phyloP scores from a whole-genome alignment of 176 grass and related monocot genomes.

The Carex parvula region DNA sequence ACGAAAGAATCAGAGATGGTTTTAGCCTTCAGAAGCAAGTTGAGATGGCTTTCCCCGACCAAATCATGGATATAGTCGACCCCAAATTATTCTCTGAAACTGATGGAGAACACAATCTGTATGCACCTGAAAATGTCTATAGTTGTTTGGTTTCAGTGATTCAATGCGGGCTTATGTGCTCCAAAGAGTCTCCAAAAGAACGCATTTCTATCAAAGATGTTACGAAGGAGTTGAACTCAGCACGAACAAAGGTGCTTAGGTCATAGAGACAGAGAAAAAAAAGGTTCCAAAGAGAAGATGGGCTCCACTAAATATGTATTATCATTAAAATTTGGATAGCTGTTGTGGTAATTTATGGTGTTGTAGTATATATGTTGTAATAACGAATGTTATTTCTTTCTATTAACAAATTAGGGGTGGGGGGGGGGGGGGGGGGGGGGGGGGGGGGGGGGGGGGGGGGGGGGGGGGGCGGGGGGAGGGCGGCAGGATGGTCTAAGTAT shows the following conservation, averaged over 20 bases:
- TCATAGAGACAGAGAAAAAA: neutral
- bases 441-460: too few relatives aligned
- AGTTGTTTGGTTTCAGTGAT: conserved; percentile 25
- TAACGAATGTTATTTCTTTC: too few relatives aligned
- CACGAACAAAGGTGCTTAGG: conserved; percentile 11
- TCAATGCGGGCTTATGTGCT: conserved; percentile 23
- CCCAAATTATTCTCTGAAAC: neutral
- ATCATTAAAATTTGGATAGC: neutral
- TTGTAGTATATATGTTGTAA: too few relatives aligned
- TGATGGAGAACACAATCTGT: neutral
- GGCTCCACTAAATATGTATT: neutral
- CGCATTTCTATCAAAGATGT: conserved; percentile 20
- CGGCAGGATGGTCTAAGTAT: too few relatives aligned
- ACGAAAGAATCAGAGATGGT: conserved; percentile 21
- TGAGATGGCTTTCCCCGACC: conserved; percentile 24
- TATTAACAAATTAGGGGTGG: too few relatives aligned
- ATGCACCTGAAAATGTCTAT: neutral
- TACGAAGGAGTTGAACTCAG: conserved; percentile 26
- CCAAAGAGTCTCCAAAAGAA: conserved; percentile 21
- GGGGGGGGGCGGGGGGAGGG: too few relatives aligned
- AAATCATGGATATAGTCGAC: conserved; percentile 30
- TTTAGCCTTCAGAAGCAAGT: conserved; percentile 27
- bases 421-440: too few relatives aligned
- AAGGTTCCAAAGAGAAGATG: neutral
- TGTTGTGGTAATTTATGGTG: too few relatives aligned